phyloP scores from a whole-genome alignment of 768 basidiomycete species.

The Termitomyces sp. region DNA sequence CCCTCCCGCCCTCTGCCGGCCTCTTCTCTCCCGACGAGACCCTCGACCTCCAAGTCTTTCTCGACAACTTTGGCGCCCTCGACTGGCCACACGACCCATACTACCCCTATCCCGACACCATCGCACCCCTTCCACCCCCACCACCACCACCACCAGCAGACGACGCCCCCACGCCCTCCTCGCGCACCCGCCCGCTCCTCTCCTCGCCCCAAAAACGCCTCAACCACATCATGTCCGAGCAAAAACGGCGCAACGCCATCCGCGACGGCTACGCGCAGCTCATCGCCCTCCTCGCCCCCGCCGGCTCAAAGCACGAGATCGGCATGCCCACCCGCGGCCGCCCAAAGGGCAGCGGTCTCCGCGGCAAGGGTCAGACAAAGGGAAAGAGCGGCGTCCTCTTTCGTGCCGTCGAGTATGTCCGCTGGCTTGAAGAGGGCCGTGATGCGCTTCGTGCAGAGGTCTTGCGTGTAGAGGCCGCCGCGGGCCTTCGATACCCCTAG shows the following conservation, averaged over 20 bases:
- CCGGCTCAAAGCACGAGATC: slow-evolving; percentile 58
- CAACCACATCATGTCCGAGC: slow-evolving; percentile 93
- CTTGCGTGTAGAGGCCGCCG: slow-evolving; percentile 57
- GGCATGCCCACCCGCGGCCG: slow-evolving; percentile 74
- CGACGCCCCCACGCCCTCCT: background rate
- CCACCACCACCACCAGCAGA: slow-evolving; percentile 3
- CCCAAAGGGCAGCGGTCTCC: slow-evolving; percentile 71
- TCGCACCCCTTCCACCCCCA: slow-evolving; percentile 25
- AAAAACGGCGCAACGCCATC: slow-evolving; percentile 89
- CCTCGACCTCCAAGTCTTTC: slow-evolving; percentile 72
- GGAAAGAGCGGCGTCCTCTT: slow-evolving; percentile 89
- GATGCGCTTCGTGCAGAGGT: slow-evolving; percentile 69
- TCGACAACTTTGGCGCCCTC: slow-evolving; percentile 68
- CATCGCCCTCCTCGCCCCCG: slow-evolving; percentile 76
- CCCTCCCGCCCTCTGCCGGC: slow-evolving; percentile 66
- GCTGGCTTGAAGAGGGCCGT: slow-evolving; percentile 81
- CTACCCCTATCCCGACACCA: slow-evolving; percentile 28
- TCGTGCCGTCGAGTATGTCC: slow-evolving; percentile 80
- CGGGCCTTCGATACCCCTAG: slow-evolving; percentile 39
- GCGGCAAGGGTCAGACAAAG: slow-evolving; percentile 65
- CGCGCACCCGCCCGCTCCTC: slow-evolving; percentile 58
- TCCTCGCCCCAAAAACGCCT: slow-evolving; percentile 84
- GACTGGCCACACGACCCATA: slow-evolving; percentile 46
- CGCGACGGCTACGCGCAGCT: slow-evolving; percentile 86
- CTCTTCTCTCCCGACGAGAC: slow-evolving; percentile 78